phyloP scores from a whole-genome alignment of 306 rosid genomes.

The Cercis canadensis region DNA sequence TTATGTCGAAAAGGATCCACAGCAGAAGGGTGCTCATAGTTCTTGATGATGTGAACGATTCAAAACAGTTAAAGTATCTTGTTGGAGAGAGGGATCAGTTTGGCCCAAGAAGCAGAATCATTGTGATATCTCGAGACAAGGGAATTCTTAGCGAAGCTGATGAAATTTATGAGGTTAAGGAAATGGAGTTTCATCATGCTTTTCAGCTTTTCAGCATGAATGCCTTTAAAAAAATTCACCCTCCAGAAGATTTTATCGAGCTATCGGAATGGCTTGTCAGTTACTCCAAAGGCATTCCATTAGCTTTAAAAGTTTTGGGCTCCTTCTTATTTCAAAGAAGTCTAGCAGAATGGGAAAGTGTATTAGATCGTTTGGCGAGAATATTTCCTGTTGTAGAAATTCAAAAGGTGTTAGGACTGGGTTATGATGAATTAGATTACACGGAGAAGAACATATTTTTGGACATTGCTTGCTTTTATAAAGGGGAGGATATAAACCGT shows the following conservation, averaged over 20 bases:
- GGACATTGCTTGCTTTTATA: conserved; percentile 40
- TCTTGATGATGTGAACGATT: conserved; percentile 23
- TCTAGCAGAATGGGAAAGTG: conserved; percentile 32
- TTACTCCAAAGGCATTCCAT: conserved; percentile 43
- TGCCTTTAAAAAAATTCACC: conserved; percentile 32
- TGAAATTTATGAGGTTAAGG: conserved; percentile 27
- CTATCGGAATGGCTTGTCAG: conserved; percentile 7
- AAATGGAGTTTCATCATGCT: conserved; percentile 34
- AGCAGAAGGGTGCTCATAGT: conserved; percentile 5
- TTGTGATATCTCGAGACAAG: conserved; percentile 27
- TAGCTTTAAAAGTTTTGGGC: conserved; percentile 47
- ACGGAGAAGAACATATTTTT: conserved; percentile 34
- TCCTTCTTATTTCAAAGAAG: neutral
- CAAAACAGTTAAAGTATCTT: conserved; percentile 7
- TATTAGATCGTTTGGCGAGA: conserved; percentile 22
- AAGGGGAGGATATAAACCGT: neutral
- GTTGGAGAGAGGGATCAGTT: neutral
- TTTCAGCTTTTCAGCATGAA: conserved; percentile 36
- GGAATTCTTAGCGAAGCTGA: conserved; percentile 21
- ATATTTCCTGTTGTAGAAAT: neutral
- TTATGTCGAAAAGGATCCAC: neutral
- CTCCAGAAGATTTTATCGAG: neutral
- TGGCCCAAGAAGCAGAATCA: conserved; percentile 19
- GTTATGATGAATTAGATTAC: conserved; percentile 39
- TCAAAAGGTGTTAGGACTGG: conserved; percentile 12